These are phyloP conservation scores for Hyaloscypha finlandica DNA, from an alignment of 495 filamentous ascomycete species.

Conservation along the genomic window DNA sequence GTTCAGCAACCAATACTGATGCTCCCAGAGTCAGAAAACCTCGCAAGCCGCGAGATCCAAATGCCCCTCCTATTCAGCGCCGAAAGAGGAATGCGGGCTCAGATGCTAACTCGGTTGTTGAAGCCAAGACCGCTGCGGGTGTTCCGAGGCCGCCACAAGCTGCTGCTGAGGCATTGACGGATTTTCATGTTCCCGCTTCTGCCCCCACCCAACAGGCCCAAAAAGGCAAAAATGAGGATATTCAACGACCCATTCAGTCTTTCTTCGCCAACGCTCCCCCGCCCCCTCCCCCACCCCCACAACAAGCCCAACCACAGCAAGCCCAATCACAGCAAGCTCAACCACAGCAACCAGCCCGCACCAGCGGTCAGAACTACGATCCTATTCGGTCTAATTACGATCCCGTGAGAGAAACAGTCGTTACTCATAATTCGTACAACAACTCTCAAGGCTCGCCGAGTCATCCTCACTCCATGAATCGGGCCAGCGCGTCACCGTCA, in stretches of 20 bases:
- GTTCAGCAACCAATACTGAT: constrained; percentile 42
- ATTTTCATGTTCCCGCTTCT: constrained; percentile 11
- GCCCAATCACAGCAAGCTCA: background rate
- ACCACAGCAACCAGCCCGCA: constrained; percentile 41
- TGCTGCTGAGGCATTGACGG: background rate
- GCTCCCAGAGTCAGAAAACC: constrained; percentile 53
- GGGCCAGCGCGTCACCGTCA: constrained; percentile 83
- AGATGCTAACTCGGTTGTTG: constrained; percentile 34
- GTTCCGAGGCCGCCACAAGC: constrained; percentile 3
- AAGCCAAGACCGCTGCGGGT: constrained; percentile 9
- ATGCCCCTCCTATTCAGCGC: constrained; percentile 53
- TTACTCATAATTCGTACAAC: constrained; percentile 49
- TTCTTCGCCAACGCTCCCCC: constrained; percentile 36
- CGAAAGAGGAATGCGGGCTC: constrained; percentile 44
- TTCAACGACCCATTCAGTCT: constrained; percentile 30
- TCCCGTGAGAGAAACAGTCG: constrained; percentile 50
- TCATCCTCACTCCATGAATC: constrained; percentile 46
- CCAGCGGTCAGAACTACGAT: constrained; percentile 83
- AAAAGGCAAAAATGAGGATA: constrained; percentile 45
- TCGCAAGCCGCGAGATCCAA: constrained; percentile 58
- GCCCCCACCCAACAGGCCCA: constrained; percentile 21
- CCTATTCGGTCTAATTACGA: constrained; percentile 77
- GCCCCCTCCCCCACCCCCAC: constrained; percentile 20
- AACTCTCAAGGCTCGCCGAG: constrained; percentile 58
- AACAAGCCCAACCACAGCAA: constrained; percentile 35